phyloP scores from a whole-genome alignment of 179 eudicot genomes.

The Beta corolliflora region DNA sequence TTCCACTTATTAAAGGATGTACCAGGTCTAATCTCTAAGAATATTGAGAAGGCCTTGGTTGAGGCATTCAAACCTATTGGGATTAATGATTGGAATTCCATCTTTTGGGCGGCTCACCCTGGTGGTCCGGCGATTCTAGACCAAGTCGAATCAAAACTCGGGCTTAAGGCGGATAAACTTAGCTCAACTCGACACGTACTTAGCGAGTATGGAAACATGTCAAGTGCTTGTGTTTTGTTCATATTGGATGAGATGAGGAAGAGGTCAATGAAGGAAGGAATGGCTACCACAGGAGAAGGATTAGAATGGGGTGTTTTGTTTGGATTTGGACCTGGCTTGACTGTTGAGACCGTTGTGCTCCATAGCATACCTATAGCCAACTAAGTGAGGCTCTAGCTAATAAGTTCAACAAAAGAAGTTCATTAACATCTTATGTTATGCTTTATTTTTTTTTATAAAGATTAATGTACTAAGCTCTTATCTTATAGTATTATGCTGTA shows the following conservation, averaged over 20 bases:
- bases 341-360: constrained; percentile 5
- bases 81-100: not conserved
- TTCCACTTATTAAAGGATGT: constrained; percentile 10
- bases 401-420: not conserved
- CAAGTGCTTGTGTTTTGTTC: constrained; percentile 16
- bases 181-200: not conserved
- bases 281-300: constrained; percentile 5
- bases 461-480: not conserved
- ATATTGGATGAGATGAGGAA: constrained; percentile 15
- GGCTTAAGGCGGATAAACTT: constrained; percentile 10
- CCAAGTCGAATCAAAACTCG: constrained; percentile 1
- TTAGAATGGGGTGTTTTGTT: constrained; percentile 14
- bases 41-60: constrained; percentile 9
- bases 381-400: not conserved
- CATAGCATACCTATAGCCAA: not conserved
- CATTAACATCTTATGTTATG: not conserved
- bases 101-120: constrained; percentile 11
- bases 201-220: constrained; percentile 13
- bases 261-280: constrained; percentile 5
- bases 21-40: not conserved
- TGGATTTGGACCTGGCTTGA: constrained; percentile 9
- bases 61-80: constrained; percentile 7
- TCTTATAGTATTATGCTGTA: no score
- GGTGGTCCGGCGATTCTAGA: constrained; percentile 1
- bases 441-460: not conserved